Evolutionary conservation across 306 rosid species (phyloP).

Genomic region (Sphenostylis stenocarpa): DNA sequence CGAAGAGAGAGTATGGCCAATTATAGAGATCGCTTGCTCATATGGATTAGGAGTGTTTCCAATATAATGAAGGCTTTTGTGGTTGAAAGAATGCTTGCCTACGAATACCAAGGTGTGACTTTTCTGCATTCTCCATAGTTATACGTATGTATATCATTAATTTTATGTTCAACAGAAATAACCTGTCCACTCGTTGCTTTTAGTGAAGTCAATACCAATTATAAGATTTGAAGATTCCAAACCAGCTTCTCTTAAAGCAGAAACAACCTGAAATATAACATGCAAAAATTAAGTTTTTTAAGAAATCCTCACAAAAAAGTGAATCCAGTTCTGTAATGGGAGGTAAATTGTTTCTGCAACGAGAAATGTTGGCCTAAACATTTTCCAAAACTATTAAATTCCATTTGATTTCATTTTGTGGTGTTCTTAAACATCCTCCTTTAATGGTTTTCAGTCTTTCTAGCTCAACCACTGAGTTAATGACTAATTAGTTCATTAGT

Average conservation of each 20-base stretch:
- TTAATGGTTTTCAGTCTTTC: neutral
- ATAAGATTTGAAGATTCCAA: constrained; percentile 87
- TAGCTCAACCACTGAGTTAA: neutral
- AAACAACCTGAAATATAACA: constrained; percentile 57
- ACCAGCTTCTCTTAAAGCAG: constrained; percentile 85
- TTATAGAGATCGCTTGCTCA: constrained; percentile 86
- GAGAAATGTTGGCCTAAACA: neutral
- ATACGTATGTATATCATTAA: neutral
- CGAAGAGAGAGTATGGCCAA: constrained; percentile 75
- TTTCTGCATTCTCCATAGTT: constrained; percentile 3
- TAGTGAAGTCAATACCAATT: constrained; percentile 87
- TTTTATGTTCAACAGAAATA: constrained; percentile 23
- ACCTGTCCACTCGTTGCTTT: constrained; percentile 99
- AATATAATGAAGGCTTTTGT: constrained; percentile 73
- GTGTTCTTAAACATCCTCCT: neutral
- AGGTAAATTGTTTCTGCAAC: neutral
- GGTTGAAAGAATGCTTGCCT: constrained; percentile 73
- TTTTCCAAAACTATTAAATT: neutral
- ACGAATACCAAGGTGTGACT: constrained; percentile 35
- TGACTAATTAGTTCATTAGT: neutral
- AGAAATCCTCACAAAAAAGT: neutral
- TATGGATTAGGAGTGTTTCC: constrained; percentile 72
- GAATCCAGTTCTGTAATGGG: neutral
- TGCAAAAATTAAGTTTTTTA: constrained; percentile 6
- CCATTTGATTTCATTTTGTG: neutral